Base-by-base conservation (phyloP, 768 basidiomycete species). In the Pleurotus ostreatus region DNA sequence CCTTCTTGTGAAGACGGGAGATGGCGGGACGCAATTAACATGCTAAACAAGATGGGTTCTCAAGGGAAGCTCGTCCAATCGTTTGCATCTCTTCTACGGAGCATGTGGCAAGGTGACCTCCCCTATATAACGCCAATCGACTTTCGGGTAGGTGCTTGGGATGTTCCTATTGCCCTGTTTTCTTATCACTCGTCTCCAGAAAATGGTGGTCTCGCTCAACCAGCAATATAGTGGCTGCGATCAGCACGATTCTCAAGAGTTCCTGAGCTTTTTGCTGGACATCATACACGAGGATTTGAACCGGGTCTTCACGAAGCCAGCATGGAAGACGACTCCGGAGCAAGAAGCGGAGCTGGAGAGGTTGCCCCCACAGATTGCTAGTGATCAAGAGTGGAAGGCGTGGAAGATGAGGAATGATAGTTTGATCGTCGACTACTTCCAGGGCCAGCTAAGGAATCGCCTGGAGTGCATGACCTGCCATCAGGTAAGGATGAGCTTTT, bases 241-340 rank as follows among this genome's bases (percentile, higher is more conserved):
- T 62, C 96, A 99, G 68, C 96, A 99, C 63, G 96, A 99, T 70
- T 94, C 94, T 18, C 97, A 98, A 70, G 96, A 99, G 71, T 97
- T 98, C 70, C 77, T 99, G 40, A 90, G 85, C 20, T 95, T 96
- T 76, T 78, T 99, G 23, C 78, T 99, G 55, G 97, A 98, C 65
- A 92, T 90, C 13, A 83, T 94, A 23, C 91, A 94, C 64, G 93
- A 95, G 65, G 91, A 93, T 66, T 77, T 94, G 49, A 94, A 94
- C 65, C 82, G 91, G 13, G 76, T 98, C 18, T 76, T 94, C 53
- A 70, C 80, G n/a, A 90, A 88, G 62, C 88, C 88, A 3, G 69
- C 74, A 4, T 74, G 81, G 47, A 80, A 81, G 37, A 75, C 80
- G 3, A 88, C 89, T 7, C 84, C 90, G 0, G 87, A 89, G 64